Base-by-base conservation (phyloP, 148 eudicot genomes). In the Cornus kousa region DNA sequence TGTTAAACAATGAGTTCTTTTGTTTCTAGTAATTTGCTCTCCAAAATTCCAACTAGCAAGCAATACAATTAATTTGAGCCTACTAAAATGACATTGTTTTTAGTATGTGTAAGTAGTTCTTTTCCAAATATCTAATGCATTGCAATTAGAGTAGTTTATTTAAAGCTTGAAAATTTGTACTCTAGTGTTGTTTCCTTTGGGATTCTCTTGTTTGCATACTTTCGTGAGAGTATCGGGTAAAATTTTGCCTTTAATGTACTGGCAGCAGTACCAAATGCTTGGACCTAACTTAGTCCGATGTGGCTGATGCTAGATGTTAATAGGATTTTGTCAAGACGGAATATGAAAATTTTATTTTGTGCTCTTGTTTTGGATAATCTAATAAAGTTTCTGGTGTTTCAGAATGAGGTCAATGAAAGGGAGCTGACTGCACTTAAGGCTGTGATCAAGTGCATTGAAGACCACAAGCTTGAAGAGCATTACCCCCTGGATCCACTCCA, bases 361-460 rank as follows among this genome's bases (percentile, higher is more conserved):
- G 53, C 7, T 19, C 60, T 24, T 40, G 11, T 9, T 76, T 48
- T 53, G 60, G 77, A n/a, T 70, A 55, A 67, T 8, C 23, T 43
- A 20, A 28, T 35, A 57, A 4, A 28, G 28, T 76, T 66, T 67
- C 50, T 68, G 22, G 68, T 46, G 53, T 82, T 84, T 72, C 88
- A 97, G 98, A 83, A 71, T 70, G 99, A 94, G 48, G 92, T 92
- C 76, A 90, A 85, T 37, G 98, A 97, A 75, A 87, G 91, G 75
- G 98, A 97, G 88, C 90, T 97, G 76, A 65, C 93, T 80, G 95
- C 97, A 60, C 88, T 97, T 7, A 97, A 92, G 78, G 92, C 92
- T 35, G 96, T 92, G 80, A 90, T 91, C 64, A 97, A 91, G 83
- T 97, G 98, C 83, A 88, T 97, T 50, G 99, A 97, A 81, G 98